These are phyloP conservation scores for Eucalyptus rudis DNA, from an alignment of 345 rosid genomes.

Conservation along the genomic window DNA sequence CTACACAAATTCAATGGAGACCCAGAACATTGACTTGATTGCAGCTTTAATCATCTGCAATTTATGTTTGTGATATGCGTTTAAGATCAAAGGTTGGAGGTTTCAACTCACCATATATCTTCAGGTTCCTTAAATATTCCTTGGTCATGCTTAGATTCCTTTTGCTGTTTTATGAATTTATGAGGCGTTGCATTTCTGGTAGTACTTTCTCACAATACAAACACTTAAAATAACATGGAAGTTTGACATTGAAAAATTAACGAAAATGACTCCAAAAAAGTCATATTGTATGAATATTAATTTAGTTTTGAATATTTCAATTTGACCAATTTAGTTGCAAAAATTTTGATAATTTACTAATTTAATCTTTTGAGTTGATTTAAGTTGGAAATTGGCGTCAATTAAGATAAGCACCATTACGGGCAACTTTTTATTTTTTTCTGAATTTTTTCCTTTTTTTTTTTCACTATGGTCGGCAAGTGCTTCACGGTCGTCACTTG, in stretches of 20 bases:
- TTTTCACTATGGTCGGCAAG: too few species aligned
- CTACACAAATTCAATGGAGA: neutral
- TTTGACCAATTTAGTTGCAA: too few species aligned
- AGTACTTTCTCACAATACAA: neutral
- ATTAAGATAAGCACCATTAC: accelerated
- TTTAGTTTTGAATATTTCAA: too few species aligned
- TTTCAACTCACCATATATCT: conserved; percentile 3
- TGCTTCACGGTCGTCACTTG: too few species aligned
- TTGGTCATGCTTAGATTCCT: neutral
- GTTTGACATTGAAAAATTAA: neutral
- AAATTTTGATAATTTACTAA: too few species aligned
- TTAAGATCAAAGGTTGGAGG: conserved; percentile 67
- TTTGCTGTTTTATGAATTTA: neutral
- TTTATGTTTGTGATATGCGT: conserved; percentile 32
- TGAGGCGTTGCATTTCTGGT: neutral
- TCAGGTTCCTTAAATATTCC: conserved; percentile 25
- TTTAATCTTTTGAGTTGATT: too few species aligned
- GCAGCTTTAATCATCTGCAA: neutral
- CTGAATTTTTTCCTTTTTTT: too few species aligned
- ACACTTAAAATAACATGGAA: neutral
- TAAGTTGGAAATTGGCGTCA: too few species aligned
- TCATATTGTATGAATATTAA: too few species aligned
- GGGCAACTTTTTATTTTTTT: too few species aligned
- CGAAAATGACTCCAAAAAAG: too few species aligned
- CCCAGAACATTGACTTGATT: neutral